These are phyloP conservation scores for Silene latifolia DNA, from an alignment of 148 eudicot genomes.

Conservation along the genomic window DNA sequence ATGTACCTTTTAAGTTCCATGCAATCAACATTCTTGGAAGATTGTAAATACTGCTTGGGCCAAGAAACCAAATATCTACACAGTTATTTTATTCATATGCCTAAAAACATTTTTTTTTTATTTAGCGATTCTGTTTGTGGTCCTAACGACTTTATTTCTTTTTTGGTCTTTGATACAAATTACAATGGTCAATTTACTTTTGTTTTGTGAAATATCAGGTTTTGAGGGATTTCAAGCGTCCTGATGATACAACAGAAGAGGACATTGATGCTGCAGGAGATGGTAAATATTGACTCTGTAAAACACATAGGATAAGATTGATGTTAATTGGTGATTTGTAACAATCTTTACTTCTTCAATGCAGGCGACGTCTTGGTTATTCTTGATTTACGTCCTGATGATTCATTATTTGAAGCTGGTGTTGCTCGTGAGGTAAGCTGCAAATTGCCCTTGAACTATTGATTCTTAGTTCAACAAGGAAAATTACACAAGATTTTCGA, in stretches of 20 bases:
- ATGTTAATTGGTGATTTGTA: background rate
- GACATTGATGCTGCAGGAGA: conserved; percentile 96
- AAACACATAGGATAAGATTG: background rate
- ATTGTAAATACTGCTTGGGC: too few species aligned
- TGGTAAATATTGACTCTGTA: conserved; percentile 37
- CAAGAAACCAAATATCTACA: too few species aligned
- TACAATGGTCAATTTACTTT: background rate
- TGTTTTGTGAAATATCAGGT: conserved; percentile 37
- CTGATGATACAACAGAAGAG: conserved; percentile 48
- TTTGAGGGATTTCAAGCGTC: conserved; percentile 67
- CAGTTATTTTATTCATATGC: too few species aligned
- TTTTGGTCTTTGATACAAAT: background rate
- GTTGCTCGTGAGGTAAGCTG: conserved; percentile 84
- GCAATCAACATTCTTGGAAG: too few species aligned
- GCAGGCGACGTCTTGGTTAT: conserved; percentile 91
- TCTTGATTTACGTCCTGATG: conserved; percentile 73
- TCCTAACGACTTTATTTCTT: background rate
- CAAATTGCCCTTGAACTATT: background rate
- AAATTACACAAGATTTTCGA: too few species aligned
- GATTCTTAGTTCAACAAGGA: background rate
- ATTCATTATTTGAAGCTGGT: conserved; percentile 83
- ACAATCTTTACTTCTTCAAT: conserved; percentile 1
- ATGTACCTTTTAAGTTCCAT: too few species aligned
- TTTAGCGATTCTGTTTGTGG: background rate
- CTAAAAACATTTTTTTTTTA: too few species aligned